Evolutionary conservation across 129 eudicot species (phyloP), one percentile per base, ranked within the genome.

Genomic region (Oenanthe sinensis): DNA sequence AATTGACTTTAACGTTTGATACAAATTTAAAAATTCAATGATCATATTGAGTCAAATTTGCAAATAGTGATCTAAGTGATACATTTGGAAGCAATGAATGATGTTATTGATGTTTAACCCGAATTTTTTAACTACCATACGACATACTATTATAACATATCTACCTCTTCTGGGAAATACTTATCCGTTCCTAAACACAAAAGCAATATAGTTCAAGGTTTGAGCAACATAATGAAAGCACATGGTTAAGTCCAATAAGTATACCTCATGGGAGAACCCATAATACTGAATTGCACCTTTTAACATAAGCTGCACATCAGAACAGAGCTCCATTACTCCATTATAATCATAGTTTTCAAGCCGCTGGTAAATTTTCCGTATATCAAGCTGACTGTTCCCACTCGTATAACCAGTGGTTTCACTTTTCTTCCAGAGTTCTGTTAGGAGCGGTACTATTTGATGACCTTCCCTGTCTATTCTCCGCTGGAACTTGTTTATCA

Each of bases 391-490:
- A 78, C 54, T 89, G 72, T 79, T 90, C 55, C 83, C 96, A 49
- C 82, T 79, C 67, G 30, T 50, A 62, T 77, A 68, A 52, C 88
- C 85, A 5, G 90, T 78, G 81, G 48, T 87, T 75, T 83, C 98
- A 49, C 75, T 86, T 81, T 86, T 91, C 83, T 84, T 91, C 98
- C 98, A 94, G 52, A 94, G 86, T 81, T 88, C 97, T 76, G 96
- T 89, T 49, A 94, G 85, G 67, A 91, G 80, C 0, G 98, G 98
- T 49, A 94, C 85, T 75, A 94, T 91, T 75, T 86, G 89, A 50
- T 85, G 90, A 65, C 98, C 98, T 87, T 91, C 98, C 79, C 83
- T 87, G 44, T 89, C 96, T 48, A 94, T 88, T 84, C 90, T 91
- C 83, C 90, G 83, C 77, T 87, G 93, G 81, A 94, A 82, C 91